These are phyloP conservation scores for Colletotrichum sp. DNA, from an alignment of 2,329 filamentous ascomycete genomes.

Conservation along the genomic window DNA sequence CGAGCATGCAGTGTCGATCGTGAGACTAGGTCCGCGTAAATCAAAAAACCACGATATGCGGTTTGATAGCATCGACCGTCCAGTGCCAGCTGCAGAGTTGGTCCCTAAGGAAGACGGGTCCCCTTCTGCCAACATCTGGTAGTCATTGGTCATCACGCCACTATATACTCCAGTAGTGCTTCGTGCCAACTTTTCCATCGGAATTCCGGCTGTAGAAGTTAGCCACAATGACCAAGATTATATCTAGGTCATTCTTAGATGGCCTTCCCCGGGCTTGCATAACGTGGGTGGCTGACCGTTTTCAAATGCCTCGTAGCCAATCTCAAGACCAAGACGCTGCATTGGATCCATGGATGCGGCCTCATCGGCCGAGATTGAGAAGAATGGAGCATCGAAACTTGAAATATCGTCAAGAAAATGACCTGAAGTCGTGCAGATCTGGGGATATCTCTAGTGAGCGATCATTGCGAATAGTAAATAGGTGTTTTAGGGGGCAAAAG, in stretches of 20 bases:
- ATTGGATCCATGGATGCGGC: conserved; percentile 1
- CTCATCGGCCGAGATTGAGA: neutral
- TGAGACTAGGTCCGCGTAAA: conserved; percentile 31
- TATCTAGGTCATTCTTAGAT: neutral
- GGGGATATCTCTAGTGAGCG: neutral
- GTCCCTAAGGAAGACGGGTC: conserved; percentile 29
- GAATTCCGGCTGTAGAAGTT: conserved; percentile 15
- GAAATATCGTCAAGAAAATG: neutral
- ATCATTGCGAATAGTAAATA: neutral
- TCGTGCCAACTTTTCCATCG: conserved; percentile 24
- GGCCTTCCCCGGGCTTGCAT: neutral
- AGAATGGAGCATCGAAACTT: neutral
- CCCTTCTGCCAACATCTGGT: conserved; percentile 34
- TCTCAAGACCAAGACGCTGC: neutral
- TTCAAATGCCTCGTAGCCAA: neutral
- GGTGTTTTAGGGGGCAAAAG: neutral
- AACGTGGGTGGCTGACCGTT: neutral
- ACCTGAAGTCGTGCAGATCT: neutral
- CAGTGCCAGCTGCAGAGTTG: conserved; percentile 29
- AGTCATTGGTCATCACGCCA: conserved; percentile 38
- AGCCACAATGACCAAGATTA: neutral
- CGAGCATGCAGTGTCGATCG: conserved; percentile 41
- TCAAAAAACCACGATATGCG: conserved; percentile 28
- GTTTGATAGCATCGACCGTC: conserved; percentile 27
- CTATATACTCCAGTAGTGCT: conserved; percentile 35